Base-by-base conservation (phyloP, 1,284 basidiomycete genomes). In the Fomitopsis schrenkii region DNA sequence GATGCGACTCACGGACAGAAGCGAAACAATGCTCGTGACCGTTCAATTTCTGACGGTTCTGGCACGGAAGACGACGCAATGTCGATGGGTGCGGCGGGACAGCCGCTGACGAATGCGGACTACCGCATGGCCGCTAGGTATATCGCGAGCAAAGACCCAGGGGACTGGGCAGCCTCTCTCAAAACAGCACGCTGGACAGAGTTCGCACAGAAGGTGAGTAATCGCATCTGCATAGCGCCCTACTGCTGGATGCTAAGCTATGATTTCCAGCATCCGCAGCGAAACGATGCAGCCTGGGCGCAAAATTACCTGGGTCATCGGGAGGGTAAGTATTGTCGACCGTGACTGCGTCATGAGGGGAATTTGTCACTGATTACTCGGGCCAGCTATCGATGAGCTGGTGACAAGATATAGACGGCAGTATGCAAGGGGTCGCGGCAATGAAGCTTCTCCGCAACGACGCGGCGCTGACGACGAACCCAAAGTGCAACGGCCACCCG, bases 81-180 rank as follows among this genome's bases (percentile, higher is more conserved):
- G 62, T 73, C 78, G 22, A 87, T 88, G 84, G 84, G 85, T 10
- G 68, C 67, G 55, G 73, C 70, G 57, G 82, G 86, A 7, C 71
- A 70, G 36, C 59, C 79, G 9, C 84, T 84, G 65, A 83, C 79
- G 30, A 77, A 78, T 33, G 83, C 83, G n/a, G 88, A 90, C 69
- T 72, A 81, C 59, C 80, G 83, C 62, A 76, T 81, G 55, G 75
- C 83, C 55, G 84, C 86, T 12, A 82, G 79, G 64, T 80, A 87
- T 70, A 80, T 88, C 36, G 80, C 81, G 14, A 75, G 74, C 17
- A 76, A 75, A 59, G 72, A 76, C 38, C 38, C 38, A 3, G 38
- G 9, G 3, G 70, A 80, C 60, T 88, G 83, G 77, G 68, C 77
- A 30, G 68, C 68, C 42, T 71, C 28, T 30, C 67, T 74, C n/a